A percentile compares a stretch with the other conserved stretches of the same genome.
phyloP scores from a whole-genome alignment of 805 yeast genomes.

The Saccharomycopsis microspora region DNA sequence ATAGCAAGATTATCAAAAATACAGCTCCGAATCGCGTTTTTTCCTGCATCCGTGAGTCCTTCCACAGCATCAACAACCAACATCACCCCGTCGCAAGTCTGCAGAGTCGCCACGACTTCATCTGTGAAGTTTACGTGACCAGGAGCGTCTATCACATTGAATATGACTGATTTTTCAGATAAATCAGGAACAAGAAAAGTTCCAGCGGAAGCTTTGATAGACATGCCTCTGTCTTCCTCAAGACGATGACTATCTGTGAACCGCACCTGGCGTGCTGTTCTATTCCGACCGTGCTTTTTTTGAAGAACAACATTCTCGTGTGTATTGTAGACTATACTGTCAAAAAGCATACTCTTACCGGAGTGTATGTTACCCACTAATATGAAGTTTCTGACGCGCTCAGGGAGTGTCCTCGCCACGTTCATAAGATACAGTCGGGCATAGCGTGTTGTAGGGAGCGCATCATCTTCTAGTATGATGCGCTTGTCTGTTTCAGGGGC shows the following conservation, averaged over 20 bases:
- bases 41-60: conserved; percentile 56
- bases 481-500: conserved; percentile 33
- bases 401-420: conserved; percentile 37
- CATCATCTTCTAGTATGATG: conserved; percentile 37
- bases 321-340: conserved; percentile 53
- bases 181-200: conserved; percentile 46
- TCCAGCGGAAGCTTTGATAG: conserved; percentile 53
- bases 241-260: conserved; percentile 64
- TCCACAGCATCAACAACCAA: conserved; percentile 79
- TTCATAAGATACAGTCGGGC: conserved; percentile 51
- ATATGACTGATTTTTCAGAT: conserved; percentile 39
- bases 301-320: conserved; percentile 31
- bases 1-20: conserved; percentile 40
- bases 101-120: conserved; percentile 49
- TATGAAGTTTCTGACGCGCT: conserved; percentile 61
- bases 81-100: conserved; percentile 53
- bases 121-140: conserved; percentile 84
- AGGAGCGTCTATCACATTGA: conserved; percentile 76
- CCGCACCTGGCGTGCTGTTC: conserved; percentile 32
- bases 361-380: conserved; percentile 72
- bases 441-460: conserved; percentile 49
- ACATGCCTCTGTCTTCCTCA: conserved; percentile 60
- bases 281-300: conserved; percentile 21
- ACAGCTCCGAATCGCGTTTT: conserved; percentile 38
- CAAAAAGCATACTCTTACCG: conserved; percentile 78